These are phyloP conservation scores for Phaeomoniella chlamydospora DNA, from an alignment of 2,329 filamentous ascomycete genomes.

Conservation along the genomic window DNA sequence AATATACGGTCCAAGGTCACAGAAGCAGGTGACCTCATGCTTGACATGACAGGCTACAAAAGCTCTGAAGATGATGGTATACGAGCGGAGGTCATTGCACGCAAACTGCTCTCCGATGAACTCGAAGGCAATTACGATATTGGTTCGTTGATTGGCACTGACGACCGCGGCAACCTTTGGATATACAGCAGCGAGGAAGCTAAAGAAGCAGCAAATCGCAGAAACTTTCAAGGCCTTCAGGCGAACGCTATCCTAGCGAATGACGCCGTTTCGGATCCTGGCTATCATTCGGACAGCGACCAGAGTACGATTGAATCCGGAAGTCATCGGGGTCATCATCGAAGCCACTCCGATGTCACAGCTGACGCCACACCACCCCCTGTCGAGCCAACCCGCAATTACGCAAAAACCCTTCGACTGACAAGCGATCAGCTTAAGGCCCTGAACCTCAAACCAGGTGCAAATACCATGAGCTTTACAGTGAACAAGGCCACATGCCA, in stretches of 20 bases:
- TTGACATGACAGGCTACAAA: conserved; percentile 97
- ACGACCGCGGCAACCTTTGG: conserved; percentile 96
- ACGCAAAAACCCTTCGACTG: conserved; percentile 87
- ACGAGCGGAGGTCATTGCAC: conserved; percentile 80
- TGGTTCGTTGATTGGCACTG: conserved; percentile 83
- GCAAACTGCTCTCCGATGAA: conserved; percentile 85
- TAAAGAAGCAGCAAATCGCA: conserved; percentile 71
- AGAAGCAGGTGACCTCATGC: conserved; percentile 83
- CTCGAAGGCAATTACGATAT: conserved; percentile 93
- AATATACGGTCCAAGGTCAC: conserved; percentile 93
- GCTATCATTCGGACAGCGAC: conserved; percentile 81
- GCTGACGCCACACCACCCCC: conserved; percentile 38
- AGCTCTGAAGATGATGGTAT: conserved; percentile 85
- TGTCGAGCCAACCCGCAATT: conserved; percentile 64
- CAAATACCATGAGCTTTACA: conserved; percentile 89
- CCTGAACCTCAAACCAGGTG: conserved; percentile 66
- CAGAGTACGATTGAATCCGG: conserved; percentile 54
- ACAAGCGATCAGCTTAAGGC: conserved; percentile 92
- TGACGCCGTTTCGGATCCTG: conserved; percentile 84
- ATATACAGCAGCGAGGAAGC: conserved; percentile 97
- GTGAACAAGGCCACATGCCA: conserved; percentile 89
- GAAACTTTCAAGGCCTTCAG: conserved; percentile 36
- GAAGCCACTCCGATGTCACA: conserved; percentile 50
- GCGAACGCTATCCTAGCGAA: conserved; percentile 40
- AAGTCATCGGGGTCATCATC: conserved; percentile 26